Evolutionary conservation across 164 flowering plant species (phyloP).

Genomic region (Macadamia tetraphylla): DNA sequence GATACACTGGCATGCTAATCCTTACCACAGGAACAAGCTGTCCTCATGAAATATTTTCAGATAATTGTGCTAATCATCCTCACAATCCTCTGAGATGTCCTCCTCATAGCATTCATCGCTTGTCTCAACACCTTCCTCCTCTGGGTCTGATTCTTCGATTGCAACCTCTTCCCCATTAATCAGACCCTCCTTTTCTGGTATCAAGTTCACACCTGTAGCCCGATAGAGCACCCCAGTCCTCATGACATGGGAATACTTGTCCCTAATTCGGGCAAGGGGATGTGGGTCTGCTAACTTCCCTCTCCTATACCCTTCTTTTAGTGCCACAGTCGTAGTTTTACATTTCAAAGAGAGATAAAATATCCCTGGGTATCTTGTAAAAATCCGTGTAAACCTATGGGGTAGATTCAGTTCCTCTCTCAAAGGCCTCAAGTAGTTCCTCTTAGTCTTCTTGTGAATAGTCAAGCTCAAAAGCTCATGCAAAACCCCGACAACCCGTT

Average conservation of each 20-base stretch:
- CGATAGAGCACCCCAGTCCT: conserved; percentile 82
- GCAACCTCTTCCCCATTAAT: conserved; percentile 16
- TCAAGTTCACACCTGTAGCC: conserved; percentile 42
- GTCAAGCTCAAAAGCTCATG: conserved; percentile 88
- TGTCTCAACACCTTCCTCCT: conserved; percentile 41
- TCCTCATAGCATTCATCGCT: conserved; percentile 37
- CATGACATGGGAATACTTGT: conserved; percentile 80
- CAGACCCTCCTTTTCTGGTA: conserved; percentile 29
- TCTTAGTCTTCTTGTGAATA: conserved; percentile 87
- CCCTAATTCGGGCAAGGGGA: conserved; percentile 61
- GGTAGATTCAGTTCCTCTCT: conserved; percentile 84
- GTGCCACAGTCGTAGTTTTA: conserved; percentile 77
- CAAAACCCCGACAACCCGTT: conserved; percentile 80
- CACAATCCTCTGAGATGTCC: conserved; percentile 31
- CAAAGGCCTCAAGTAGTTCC: conserved; percentile 82
- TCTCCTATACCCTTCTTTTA: conserved; percentile 71
- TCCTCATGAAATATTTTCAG: not conserved
- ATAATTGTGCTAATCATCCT: conserved; percentile 19
- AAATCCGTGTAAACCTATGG: conserved; percentile 76
- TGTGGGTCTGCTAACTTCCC: conserved; percentile 77
- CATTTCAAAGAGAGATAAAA: conserved; percentile 95
- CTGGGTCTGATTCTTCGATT: conserved; percentile 28
- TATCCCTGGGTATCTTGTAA: conserved; percentile 92
- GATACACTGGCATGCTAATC: too few relatives aligned
- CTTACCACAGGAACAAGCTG: too few relatives aligned